These are phyloP conservation scores for Rhazya stricta DNA, from an alignment of 257 asterid genomes.

Conservation along the genomic window DNA sequence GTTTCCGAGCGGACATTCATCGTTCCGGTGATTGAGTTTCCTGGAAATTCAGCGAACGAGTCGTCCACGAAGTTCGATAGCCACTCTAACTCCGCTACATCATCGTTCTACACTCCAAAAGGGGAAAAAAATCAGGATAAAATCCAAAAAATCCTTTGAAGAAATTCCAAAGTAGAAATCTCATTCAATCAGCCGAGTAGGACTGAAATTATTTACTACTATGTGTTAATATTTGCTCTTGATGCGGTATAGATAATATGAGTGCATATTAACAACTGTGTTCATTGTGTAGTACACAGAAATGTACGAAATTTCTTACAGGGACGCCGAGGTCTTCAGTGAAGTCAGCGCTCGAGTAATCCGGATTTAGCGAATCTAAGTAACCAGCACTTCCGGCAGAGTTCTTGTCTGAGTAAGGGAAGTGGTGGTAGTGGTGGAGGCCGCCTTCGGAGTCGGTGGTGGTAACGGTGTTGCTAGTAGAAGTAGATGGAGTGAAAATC, in stretches of 20 bases:
- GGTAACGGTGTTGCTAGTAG: constrained; percentile 22
- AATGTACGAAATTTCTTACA: constrained; percentile 24
- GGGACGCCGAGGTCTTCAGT: constrained; percentile 46
- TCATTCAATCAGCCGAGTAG: not conserved
- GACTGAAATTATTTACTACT: not conserved
- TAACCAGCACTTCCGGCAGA: constrained; percentile 21
- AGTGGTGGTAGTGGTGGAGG: constrained; percentile 32
- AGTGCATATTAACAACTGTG: too few species aligned
- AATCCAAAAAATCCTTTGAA: not conserved
- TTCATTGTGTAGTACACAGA: not conserved
- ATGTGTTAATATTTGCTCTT: not conserved
- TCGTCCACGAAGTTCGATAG: constrained; percentile 67
- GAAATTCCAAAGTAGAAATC: not conserved
- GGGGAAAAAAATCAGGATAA: not conserved
- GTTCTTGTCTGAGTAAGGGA: constrained; percentile 10
- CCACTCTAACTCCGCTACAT: constrained; percentile 77
- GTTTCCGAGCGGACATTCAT: constrained; percentile 10
- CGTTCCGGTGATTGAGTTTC: constrained; percentile 33
- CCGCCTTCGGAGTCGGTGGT: constrained; percentile 24
- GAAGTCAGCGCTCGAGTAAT: constrained; percentile 32
- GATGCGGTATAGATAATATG: not conserved
- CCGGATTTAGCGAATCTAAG: constrained; percentile 20
- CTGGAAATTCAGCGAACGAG: constrained; percentile 43
- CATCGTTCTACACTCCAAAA: constrained; percentile 38
- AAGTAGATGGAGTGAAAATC: constrained; percentile 29